Evolutionary conservation across 2,329 filamentous ascomycete species (phyloP).

Genomic region (Karstenula rhodostoma): DNA sequence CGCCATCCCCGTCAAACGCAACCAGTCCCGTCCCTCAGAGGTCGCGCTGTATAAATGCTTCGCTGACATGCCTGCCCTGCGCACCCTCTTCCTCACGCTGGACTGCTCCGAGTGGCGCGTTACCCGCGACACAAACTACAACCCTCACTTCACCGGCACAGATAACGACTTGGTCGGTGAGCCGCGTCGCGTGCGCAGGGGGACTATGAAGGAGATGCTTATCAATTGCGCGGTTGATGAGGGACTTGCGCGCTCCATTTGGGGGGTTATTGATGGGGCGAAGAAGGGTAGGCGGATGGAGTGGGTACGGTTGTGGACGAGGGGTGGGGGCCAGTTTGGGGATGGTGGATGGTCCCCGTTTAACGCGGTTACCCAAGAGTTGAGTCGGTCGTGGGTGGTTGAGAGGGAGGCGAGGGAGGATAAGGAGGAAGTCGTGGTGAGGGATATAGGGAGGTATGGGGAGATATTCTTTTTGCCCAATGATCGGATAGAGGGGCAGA

Average conservation of each 20-base stretch:
- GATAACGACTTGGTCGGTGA: conserved; percentile 18
- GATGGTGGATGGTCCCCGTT: neutral
- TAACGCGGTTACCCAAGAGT: conserved; percentile 11
- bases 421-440: conserved; percentile 24
- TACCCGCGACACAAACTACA: conserved; percentile 19
- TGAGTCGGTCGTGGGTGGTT: conserved; percentile 35
- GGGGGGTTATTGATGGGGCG: conserved; percentile 21
- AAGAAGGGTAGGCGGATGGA: conserved; percentile 29
- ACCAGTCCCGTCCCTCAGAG: conserved; percentile 26
- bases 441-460: conserved; percentile 23
- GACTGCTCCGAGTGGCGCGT: conserved; percentile 27
- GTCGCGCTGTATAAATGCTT: conserved; percentile 29
- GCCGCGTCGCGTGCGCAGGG: conserved; percentile 12
- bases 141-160: conserved; percentile 21
- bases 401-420: conserved; percentile 24
- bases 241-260: conserved; percentile 30
- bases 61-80: conserved; percentile 21
- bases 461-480: too few species aligned
- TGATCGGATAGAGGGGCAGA: neutral
- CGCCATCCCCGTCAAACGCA: conserved; percentile 26
- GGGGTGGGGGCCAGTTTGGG: conserved; percentile 17
- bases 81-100: conserved; percentile 25
- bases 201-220: conserved; percentile 23
- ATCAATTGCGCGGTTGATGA: conserved; percentile 34
- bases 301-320: conserved; percentile 31